Conservation (phyloP, 441 rosid species). For the Flueggea neowawraea region DNA sequence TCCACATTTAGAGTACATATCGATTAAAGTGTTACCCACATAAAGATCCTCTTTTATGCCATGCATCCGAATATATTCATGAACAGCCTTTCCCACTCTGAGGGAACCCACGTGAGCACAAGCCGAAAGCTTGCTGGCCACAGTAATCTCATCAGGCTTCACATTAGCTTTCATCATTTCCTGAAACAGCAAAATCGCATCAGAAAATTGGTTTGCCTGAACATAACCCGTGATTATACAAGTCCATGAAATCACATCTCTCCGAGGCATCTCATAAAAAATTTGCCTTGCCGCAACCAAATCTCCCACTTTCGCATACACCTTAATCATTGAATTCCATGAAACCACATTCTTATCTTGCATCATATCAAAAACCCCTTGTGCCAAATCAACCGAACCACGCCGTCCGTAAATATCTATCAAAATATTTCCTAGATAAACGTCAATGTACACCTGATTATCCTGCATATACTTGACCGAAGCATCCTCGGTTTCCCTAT, state of each 20-base stretch:
- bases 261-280: conserved; percentile 42
- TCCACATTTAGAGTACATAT: conserved; percentile 70
- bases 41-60: conserved; percentile 39
- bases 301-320: conserved; percentile 23
- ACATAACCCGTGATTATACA: conserved; percentile 46
- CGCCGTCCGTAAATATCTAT: conserved; percentile 51
- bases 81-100: conserved; percentile 48
- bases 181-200: conserved; percentile 39
- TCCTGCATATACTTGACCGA: conserved; percentile 38
- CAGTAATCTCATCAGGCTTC: conserved; percentile 49
- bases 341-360: conserved; percentile 40
- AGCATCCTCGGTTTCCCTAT: conserved; percentile 23
- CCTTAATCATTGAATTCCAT: conserved; percentile 48
- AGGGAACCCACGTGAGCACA: conserved; percentile 53
- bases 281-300: conserved; percentile 33
- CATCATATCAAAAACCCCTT: conserved; percentile 40
- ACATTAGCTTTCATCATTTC: conserved; percentile 26
- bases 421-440: conserved; percentile 53
- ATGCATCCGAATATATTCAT: conserved; percentile 34
- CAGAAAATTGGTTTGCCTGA: conserved; percentile 29
- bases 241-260: conserved; percentile 59
- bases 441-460: conserved; percentile 34
- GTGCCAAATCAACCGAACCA: conserved; percentile 39
- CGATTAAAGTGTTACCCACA: conserved; percentile 47
- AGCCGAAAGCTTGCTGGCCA: conserved; percentile 52